Evolutionary conservation across 495 filamentous ascomycete genomes (phyloP).

Genomic region (Choiromyces venosus): DNA sequence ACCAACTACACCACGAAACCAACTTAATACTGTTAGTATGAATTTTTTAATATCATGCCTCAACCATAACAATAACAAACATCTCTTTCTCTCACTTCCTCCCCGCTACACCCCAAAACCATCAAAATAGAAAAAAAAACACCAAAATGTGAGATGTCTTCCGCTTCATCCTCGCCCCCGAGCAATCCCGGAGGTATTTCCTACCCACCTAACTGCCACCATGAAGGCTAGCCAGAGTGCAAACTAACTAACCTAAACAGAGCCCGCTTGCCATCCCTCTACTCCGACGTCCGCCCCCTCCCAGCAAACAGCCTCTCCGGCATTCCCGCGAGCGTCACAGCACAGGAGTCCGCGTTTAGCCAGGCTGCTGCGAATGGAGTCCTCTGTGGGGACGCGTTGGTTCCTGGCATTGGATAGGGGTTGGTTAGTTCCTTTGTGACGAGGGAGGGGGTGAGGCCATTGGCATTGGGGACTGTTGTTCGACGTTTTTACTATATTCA

Average conservation of each 20-base stretch:
- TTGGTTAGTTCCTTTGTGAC: slow-evolving; percentile 67
- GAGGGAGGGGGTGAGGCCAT: slow-evolving; percentile 72
- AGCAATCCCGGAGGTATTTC: slow-evolving; percentile 32
- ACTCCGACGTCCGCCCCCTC: slow-evolving; percentile 82
- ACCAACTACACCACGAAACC: too few relatives aligned
- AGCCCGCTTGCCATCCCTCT: slow-evolving; percentile 81
- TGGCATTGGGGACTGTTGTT: slow-evolving; percentile 77
- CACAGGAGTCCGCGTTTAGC: slow-evolving; percentile 73
- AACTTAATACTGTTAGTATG: too few relatives aligned
- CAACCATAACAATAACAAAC: too few relatives aligned
- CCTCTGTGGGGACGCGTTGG: slow-evolving; percentile 54
- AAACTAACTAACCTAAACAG: slow-evolving; percentile 45
- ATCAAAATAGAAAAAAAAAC: too few relatives aligned
- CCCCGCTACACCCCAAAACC: too few relatives aligned
- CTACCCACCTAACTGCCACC: slow-evolving; percentile 2
- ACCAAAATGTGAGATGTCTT: too few relatives aligned
- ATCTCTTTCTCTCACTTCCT: too few relatives aligned
- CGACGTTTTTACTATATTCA: too few relatives aligned
- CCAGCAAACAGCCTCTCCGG: slow-evolving; percentile 81
- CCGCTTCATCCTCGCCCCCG: slow-evolving; percentile 25
- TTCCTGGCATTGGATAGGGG: slow-evolving; percentile 61
- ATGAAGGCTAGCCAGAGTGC: neutral
- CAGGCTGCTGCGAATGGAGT: slow-evolving; percentile 62
- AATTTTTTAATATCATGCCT: too few relatives aligned
- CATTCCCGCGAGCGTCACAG: slow-evolving; percentile 73